Evolutionary conservation across 495 filamentous ascomycete species (phyloP), one percentile per base, ranked within the genome.

Genomic region (Daldinia bambusicola): DNA sequence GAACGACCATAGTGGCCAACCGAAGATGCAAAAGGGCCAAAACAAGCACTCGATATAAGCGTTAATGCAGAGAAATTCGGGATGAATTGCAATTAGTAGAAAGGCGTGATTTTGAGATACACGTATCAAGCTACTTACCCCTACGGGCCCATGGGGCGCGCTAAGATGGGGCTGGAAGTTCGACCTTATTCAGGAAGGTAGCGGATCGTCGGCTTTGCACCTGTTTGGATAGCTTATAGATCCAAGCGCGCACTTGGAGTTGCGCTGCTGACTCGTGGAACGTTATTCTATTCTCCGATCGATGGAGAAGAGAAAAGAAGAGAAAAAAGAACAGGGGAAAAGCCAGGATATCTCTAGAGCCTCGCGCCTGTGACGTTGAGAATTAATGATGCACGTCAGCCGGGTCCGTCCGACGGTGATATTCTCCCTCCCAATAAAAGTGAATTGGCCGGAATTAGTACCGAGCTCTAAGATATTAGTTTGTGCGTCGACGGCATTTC

Each of bases 151-250:
- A 53, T 53, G 50, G 50, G 50, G 50, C 22, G 12, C 50, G 14
- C 26, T 53, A 53, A 53, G 7, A 53, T 32, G 50, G 50, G 26
- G 50, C 26, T 45, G 38, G 37, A 48, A 37, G 30, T 22, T 59
- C 32, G n/a, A 55, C 43, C 69, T 65, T 20, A 68, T 72, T 71
- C 50, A n/a, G 69, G 69, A 72, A 72, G 69, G 69, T 72, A 57
- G 56, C 64, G 40, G 64, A 57, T 58, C 51, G 50, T 71, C 51
- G 63, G 55, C 59, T 37, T 61, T 55, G 32, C 50, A 64, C 40
- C 7, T 61, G 60, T 37, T 14, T 55, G 60, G 55, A 57, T 37
- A 26, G 18, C 18, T 57, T 26, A 14, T 12, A 67, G 60, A 68
- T 72, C 60, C 61, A 48, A 52, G 40, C 63, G 56, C 40, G 36